Evolutionary conservation across 441 rosid genomes (phyloP).

Genomic region (Syzygium malaccense): DNA sequence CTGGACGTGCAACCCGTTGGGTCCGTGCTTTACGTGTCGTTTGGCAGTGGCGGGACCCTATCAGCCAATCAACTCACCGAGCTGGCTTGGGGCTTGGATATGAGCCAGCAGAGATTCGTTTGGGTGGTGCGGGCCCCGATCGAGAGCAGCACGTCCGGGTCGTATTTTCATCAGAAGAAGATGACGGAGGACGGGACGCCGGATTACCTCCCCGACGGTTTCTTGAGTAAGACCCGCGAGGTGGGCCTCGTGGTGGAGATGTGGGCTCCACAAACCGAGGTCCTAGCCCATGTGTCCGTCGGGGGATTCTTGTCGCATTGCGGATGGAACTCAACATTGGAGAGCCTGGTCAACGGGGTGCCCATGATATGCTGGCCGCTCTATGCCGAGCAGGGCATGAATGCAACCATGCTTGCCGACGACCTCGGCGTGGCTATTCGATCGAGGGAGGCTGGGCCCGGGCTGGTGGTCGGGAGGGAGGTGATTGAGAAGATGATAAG

Average conservation of each 20-base stretch:
- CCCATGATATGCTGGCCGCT: no score
- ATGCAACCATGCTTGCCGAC: background rate
- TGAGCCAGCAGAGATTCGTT: background rate
- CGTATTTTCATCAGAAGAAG: background rate
- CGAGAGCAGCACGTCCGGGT: background rate
- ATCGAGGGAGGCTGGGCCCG: background rate
- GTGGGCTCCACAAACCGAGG: background rate
- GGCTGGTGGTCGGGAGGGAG: background rate
- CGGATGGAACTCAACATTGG: constrained; percentile 25
- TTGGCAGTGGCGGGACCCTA: background rate
- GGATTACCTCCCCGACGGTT: background rate
- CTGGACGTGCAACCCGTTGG: background rate
- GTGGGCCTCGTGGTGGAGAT: background rate
- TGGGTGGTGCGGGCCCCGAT: background rate
- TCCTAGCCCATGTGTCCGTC: background rate
- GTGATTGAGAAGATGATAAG: background rate
- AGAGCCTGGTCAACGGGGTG: no score
- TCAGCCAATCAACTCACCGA: background rate
- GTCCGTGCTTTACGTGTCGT: background rate
- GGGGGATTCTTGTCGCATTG: background rate
- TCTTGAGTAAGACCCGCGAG: background rate
- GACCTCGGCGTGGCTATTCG: background rate
- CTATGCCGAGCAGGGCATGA: background rate
- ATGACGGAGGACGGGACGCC: background rate
- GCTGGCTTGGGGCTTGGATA: background rate